Percentiles rank a stretch among this genome's conserved stretches.
These are phyloP conservation scores for Nicotiana sylvestris DNA, from an alignment of 257 asterid genomes.

Conservation along the genomic window DNA sequence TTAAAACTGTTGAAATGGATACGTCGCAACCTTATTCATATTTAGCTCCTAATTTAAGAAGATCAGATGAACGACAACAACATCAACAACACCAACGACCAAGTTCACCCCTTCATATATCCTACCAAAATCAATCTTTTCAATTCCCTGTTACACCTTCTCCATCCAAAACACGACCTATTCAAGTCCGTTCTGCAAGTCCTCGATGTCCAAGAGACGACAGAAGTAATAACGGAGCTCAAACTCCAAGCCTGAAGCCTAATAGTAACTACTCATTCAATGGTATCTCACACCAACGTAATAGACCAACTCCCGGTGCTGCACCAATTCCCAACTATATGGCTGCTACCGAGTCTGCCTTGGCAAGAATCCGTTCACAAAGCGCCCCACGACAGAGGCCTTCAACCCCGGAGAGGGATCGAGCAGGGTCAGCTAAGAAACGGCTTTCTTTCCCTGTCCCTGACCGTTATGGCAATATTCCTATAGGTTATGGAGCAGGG, in stretches of 20 bases:
- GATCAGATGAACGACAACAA: slow-evolving; percentile 4
- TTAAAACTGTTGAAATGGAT: slow-evolving; percentile 37
- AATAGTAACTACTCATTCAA: slow-evolving; percentile 10
- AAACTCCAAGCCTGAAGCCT: slow-evolving; percentile 34
- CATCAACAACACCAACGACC: slow-evolving; percentile 16
- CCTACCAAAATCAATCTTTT: slow-evolving; percentile 13
- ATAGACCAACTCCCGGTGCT: neutral
- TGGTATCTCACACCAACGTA: slow-evolving; percentile 14
- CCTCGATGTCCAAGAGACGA: slow-evolving; percentile 31
- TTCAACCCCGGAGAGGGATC: slow-evolving; percentile 35
- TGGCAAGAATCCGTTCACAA: slow-evolving; percentile 34
- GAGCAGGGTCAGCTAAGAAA: slow-evolving; percentile 28
- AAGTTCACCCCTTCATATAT: slow-evolving; percentile 26
- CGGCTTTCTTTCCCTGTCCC: slow-evolving; percentile 30
- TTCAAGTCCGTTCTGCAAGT: slow-evolving; percentile 35
- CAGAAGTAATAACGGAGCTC: slow-evolving; percentile 17
- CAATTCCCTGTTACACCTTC: slow-evolving; percentile 25
- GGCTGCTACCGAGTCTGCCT: slow-evolving; percentile 45
- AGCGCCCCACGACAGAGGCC: slow-evolving; percentile 44
- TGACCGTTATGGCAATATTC: slow-evolving; percentile 10
- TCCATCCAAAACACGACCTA: slow-evolving; percentile 26
- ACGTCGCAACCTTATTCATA: slow-evolving; percentile 24
- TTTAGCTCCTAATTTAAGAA: slow-evolving; percentile 15
- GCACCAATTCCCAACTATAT: slow-evolving; percentile 37
- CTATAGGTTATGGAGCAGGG: neutral